Conservation (phyloP, 2,329 filamentous ascomycete genomes). For the Neofusicoccum sp. region DNA sequence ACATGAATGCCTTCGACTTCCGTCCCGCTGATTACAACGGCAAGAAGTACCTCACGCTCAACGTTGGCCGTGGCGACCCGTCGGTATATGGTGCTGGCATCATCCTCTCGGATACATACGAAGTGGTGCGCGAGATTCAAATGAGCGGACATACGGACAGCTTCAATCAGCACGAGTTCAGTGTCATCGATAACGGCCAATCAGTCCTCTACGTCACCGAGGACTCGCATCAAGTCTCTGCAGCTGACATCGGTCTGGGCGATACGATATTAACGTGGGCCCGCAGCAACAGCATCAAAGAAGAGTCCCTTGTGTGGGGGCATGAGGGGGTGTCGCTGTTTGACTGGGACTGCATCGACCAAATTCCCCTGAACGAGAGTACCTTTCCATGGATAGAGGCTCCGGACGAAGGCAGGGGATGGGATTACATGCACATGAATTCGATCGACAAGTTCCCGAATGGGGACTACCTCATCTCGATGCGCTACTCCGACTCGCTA, state of each 20-base stretch:
- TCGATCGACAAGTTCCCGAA: constrained; percentile 40
- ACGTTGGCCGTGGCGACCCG: constrained; percentile 52
- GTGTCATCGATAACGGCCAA: constrained; percentile 44
- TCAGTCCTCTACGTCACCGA: constrained; percentile 42
- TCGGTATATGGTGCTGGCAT: constrained; percentile 51
- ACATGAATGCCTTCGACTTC: constrained; percentile 43
- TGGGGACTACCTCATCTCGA: constrained; percentile 31
- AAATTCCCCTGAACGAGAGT: constrained; percentile 43
- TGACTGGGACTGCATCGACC: constrained; percentile 59
- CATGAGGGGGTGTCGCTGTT: constrained; percentile 48
- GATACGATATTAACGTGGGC: constrained; percentile 40
- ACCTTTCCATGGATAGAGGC: constrained; percentile 1
- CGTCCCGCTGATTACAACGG: constrained; percentile 50
- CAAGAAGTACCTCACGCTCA: constrained; percentile 44
- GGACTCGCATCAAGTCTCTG: constrained; percentile 20
- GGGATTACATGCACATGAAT: constrained; percentile 43
- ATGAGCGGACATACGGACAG: constrained; percentile 34
- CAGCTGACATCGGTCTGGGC: constrained; percentile 22
- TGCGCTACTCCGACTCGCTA: constrained; percentile 27
- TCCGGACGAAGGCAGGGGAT: constrained; percentile 9
- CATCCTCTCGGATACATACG: constrained; percentile 52
- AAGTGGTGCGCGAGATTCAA: constrained; percentile 47
- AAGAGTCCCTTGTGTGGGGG: constrained; percentile 45
- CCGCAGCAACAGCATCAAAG: constrained; percentile 37
- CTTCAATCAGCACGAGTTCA: constrained; percentile 55